phyloP scores from a whole-genome alignment of 768 basidiomycete species.

The Lactarius psammicola region DNA sequence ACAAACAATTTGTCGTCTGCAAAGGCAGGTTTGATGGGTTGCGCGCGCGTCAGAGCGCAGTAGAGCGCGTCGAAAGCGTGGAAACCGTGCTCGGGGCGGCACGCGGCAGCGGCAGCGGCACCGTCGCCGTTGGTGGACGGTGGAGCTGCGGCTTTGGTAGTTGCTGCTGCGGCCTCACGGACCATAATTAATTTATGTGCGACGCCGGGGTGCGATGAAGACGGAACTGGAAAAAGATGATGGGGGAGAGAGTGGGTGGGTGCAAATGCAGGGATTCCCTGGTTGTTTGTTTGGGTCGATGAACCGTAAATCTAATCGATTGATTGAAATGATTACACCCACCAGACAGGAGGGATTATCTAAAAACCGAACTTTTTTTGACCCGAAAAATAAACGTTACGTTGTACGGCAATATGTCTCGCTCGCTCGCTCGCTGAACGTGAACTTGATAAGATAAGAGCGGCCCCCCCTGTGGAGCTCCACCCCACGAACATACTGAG shows the following conservation, averaged over 20 bases:
- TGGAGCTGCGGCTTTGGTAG: not conserved
- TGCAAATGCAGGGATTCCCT: too few relatives aligned
- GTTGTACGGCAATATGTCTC: too few relatives aligned
- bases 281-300: too few relatives aligned
- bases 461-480: not conserved
- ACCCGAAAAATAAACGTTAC: too few relatives aligned
- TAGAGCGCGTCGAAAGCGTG: constrained; percentile 80
- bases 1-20: constrained; percentile 71
- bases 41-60: constrained; percentile 62
- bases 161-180: constrained; percentile 37
- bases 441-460: not conserved
- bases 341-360: too few relatives aligned
- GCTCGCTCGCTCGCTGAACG: too few relatives aligned
- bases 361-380: too few relatives aligned
- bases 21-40: constrained; percentile 61
- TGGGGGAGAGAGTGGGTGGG: too few relatives aligned
- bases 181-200: constrained; percentile 43
- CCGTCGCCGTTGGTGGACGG: not conserved
- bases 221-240: too few relatives aligned
- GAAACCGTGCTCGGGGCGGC: constrained; percentile 74
- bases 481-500: not conserved
- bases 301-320: not conserved
- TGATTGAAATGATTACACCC: too few relatives aligned
- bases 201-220: too few relatives aligned
- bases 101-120: constrained; percentile 38